These are phyloP conservation scores for Bruguiera parviflora DNA, from an alignment of 345 rosid genomes.

Conservation along the genomic window DNA sequence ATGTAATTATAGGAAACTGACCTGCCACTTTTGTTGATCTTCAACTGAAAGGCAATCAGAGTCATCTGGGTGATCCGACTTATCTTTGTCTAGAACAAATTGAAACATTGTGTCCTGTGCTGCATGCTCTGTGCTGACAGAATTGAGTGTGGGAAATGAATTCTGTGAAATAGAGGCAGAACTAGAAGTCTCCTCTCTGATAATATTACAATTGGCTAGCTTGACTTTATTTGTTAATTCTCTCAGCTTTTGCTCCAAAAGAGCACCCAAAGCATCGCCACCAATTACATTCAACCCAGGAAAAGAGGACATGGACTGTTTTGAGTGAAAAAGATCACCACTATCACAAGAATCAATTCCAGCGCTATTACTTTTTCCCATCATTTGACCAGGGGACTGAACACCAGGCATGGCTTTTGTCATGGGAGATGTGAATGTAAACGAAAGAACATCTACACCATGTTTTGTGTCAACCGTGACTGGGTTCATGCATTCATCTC, in stretches of 20 bases:
- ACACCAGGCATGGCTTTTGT: constrained; percentile 37
- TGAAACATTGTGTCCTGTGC: constrained; percentile 34
- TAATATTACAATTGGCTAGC: constrained; percentile 42
- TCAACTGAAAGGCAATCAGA: constrained; percentile 39
- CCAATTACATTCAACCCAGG: constrained; percentile 44
- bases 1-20: constrained; percentile 25
- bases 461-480: constrained; percentile 34
- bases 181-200: constrained; percentile 39
- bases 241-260: constrained; percentile 72
- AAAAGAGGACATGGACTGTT: constrained; percentile 30
- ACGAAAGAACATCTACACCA: constrained; percentile 74
- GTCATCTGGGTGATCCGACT: constrained; percentile 28
- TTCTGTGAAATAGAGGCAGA: constrained; percentile 36
- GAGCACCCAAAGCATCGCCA: constrained; percentile 50
- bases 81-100: constrained; percentile 28
- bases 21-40: constrained; percentile 49
- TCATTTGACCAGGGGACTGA: constrained; percentile 27
- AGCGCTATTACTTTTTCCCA: constrained; percentile 26
- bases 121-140: constrained; percentile 25
- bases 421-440: constrained; percentile 79
- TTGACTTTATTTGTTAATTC: constrained; percentile 66
- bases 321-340: constrained; percentile 20
- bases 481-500: constrained; percentile 32
- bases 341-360: constrained; percentile 20
- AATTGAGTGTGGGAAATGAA: constrained; percentile 25